Base-by-base conservation (phyloP, 805 yeast species). In the Starmerella floris region DNA sequence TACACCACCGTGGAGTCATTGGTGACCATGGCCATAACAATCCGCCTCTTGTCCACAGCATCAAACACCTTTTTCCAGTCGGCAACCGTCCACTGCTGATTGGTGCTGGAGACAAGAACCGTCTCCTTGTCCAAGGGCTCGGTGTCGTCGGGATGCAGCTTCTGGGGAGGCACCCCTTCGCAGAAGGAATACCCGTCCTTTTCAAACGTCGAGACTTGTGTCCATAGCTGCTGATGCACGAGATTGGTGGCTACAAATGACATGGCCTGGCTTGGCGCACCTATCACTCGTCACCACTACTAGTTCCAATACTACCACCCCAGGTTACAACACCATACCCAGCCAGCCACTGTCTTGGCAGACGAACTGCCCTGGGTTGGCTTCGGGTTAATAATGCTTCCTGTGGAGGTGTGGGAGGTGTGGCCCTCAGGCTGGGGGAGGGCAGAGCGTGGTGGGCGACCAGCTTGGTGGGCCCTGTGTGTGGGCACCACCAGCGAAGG, bases 1-100 rank as follows among this genome's bases (percentile, higher is more conserved):
- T 63, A 65, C 4, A 69, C 72, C 40, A 66, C 61, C 3, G 70
- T 65, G 2, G 66, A 60, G 43, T 65, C 69, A 27, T 58, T 53
- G 8, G 67, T 59, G n/a, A 61, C 57, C 60, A 65, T 56, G 4
- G 67, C 69, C 66, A 65, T 62, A 2, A 64, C 49, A 5, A 66
- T 36, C 16, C 69, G 50, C 15, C 41, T 35, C 15, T 37, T 26
- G 20, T 35, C 30, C 6, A 45, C 37, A 2, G 53, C 50, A 25
- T 45, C 48, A 45, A 64, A 64, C n/a, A 57, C 56, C 15, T 49
- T 40, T 8, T 53, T 51, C 65, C 63, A 59, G 43, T 56, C 50
- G 35, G 46, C 49, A 4, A 63, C 51, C 3, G 63, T 50, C 65
- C 65, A 63, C 16, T 46, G 45, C 11, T 48, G 54, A 28, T 55